Evolutionary conservation across 768 basidiomycete genomes (phyloP), one percentile per base, ranked within the genome.

Genomic region (Trametes cinnabarina): DNA sequence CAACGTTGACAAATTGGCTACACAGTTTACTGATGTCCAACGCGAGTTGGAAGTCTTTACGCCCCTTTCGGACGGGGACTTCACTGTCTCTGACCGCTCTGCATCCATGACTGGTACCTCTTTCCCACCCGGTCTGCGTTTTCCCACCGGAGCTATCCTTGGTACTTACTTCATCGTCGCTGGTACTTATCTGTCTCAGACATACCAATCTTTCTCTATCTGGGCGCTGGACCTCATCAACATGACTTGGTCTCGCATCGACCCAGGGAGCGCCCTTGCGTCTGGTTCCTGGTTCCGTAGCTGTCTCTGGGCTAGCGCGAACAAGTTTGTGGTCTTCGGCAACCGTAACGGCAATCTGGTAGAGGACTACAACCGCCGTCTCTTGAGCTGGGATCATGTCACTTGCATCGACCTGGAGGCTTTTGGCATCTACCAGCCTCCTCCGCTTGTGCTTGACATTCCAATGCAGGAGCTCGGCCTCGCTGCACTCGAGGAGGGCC

Each of bases 251-350:
- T 83, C 88, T 39, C 86, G 91, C 37, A 88, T 95, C 30, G 94
- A 95, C 68, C 87, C 92, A 0, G 94, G 93, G 14, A 88, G 87
- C 64, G 87, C 90, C 0, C 82, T 98, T 20, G 80, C 86, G 49
- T 82, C 82, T 40, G 96, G 97, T 14, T 96, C 93, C 9, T 98
- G 96, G 96, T 97, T 96, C 73, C 85, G 94, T 22, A 90, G 91
- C 22, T 90, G 92, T 54, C 76, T 94, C 15, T 96, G 92, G 91
- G 77, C 87, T 6, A 87, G 90, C 47, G 79, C 83, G 12, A 96
- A 90, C 74, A 87, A 86, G 68, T 90, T 94, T 58, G 74, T 97
- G 54, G 87, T 98, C 41, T 96, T 98, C 65, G 96, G 96, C 1
- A 95, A 97, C 72, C 82, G 85, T 23, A 78, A 86, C 56, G 91